Conservation (phyloP, 2,329 filamentous ascomycete species). For the Calonectria pseudoturangicola region DNA sequence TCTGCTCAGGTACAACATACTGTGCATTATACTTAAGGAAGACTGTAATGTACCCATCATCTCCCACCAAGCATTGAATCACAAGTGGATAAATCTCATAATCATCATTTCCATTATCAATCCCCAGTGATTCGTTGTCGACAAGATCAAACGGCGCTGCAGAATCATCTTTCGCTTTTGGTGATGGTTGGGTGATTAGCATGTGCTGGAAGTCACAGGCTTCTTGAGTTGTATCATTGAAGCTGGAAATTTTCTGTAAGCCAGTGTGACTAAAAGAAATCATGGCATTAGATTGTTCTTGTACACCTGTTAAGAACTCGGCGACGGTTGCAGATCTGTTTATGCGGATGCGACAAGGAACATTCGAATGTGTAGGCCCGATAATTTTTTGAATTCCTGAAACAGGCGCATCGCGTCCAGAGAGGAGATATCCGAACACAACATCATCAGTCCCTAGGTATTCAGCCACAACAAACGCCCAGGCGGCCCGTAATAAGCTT, state of each 20-base stretch:
- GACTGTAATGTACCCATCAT: background rate
- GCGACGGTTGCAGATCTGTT: background rate
- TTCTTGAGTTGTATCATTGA: background rate
- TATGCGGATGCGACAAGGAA: slow-evolving; percentile 12
- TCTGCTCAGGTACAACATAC: background rate
- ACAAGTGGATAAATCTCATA: slow-evolving; percentile 27
- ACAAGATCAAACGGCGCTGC: slow-evolving; percentile 1
- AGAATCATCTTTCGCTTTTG: background rate
- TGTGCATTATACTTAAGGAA: slow-evolving; percentile 11
- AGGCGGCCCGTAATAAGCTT: slow-evolving; percentile 2
- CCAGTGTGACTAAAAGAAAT: slow-evolving; percentile 13
- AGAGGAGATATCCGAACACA: slow-evolving; percentile 5
- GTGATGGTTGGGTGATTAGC: slow-evolving; percentile 23
- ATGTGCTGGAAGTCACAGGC: slow-evolving; percentile 24
- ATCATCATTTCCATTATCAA: background rate
- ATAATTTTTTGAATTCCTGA: slow-evolving; percentile 14
- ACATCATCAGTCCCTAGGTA: slow-evolving; percentile 1
- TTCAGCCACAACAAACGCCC: slow-evolving; percentile 1
- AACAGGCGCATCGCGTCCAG: slow-evolving; percentile 21
- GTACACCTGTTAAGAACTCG: background rate
- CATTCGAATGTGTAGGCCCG: slow-evolving; percentile 20
- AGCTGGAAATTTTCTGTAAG: slow-evolving; percentile 16
- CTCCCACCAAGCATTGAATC: slow-evolving; percentile 7
- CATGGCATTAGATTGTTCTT: slow-evolving; percentile 24
- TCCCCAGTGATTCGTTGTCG: background rate